phyloP scores from a whole-genome alignment of 768 basidiomycete species.

The Cyclocybe cylindracea region DNA sequence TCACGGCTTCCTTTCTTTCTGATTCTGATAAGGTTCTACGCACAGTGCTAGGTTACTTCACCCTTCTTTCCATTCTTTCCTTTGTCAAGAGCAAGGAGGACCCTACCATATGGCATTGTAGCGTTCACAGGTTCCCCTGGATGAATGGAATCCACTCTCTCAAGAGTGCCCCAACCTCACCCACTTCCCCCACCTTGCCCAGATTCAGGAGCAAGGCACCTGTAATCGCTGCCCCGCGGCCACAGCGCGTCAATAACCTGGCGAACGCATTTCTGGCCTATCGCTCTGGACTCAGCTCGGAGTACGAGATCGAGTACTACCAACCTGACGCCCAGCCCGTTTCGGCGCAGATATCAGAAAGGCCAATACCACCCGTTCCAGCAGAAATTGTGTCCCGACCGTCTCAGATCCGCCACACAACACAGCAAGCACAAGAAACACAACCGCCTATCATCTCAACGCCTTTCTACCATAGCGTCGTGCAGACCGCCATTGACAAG shows the following conservation, averaged over 20 bases:
- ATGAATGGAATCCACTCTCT: slow-evolving; percentile 25
- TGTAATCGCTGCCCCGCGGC: slow-evolving; percentile 44
- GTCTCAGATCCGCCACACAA: slow-evolving; percentile 12
- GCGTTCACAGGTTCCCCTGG: slow-evolving; percentile 46
- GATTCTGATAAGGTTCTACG: slow-evolving; percentile 1
- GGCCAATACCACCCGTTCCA: slow-evolving; percentile 19
- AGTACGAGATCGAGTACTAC: slow-evolving; percentile 53
- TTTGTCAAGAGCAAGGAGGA: slow-evolving; percentile 42
- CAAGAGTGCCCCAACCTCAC: slow-evolving; percentile 34
- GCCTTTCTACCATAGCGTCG: slow-evolving; percentile 27
- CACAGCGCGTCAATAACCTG: slow-evolving; percentile 31
- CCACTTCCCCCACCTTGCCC: slow-evolving; percentile 29
- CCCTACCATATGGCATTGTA: slow-evolving; percentile 50
- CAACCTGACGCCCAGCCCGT: slow-evolving; percentile 19
- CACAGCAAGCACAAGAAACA: slow-evolving; percentile 6
- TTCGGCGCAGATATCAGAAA: slow-evolving; percentile 3
- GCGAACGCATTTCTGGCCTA: slow-evolving; percentile 36
- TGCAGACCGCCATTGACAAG: slow-evolving; percentile 21
- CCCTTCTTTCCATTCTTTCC: slow-evolving; percentile 45
- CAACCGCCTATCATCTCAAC: slow-evolving; percentile 12
- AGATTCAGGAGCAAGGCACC: slow-evolving; percentile 38
- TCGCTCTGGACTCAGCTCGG: slow-evolving; percentile 38
- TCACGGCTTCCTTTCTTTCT: neutral
- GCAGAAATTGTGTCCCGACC: slow-evolving; percentile 1
- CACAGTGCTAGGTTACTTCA: slow-evolving; percentile 61